Base-by-base conservation (phyloP, 139 green algal species). In the Haematococcus lacustris region DNA sequence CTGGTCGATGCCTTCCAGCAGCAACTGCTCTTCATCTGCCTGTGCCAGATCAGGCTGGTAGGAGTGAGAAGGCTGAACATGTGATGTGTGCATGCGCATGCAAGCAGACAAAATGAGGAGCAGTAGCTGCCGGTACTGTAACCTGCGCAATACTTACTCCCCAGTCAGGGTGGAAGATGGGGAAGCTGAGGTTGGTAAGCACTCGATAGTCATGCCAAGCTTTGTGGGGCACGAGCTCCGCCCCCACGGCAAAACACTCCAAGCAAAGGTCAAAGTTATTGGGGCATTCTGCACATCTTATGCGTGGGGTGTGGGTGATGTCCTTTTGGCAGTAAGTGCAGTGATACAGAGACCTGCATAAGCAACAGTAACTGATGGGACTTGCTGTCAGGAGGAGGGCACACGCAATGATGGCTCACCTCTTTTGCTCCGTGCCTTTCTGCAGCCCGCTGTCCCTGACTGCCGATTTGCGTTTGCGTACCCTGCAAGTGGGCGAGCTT, bases 181-280 rank as follows among this genome's bases (percentile, higher is more conserved):
- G 92, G 70, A 99, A 98, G 79, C 79, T 89, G 34, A 99, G 82
- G 72, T 93, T 91, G 79, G 97, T 92, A 47, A 98, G 82, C 1
- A 98, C 88, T 13, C 86, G 80, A 76, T 96, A 97, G 66, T 84
- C 82, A 70, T 97, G 92, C 43, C 73, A 71, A 63, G 73, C 88
- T 30, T 84, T 86, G 85, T 99, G 95, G 9, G 86, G 88, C 2
- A 67, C 79, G 9, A 92, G 72, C 73, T 96, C 84, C 13, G 83
- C 85, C n/a, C 93, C 93, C 17, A 96, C 88, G 67, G 82, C 87
- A 82, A 99, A 99, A 84, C 95, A 99, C 67, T 98, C 89, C 35
- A 98, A 66, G 85, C 95, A 99, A 4, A 99, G 83, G 79, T 99
- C 92, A 76, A 96, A 96, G 80, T 97, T 91, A 5, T 97, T 91